Evolutionary conservation across 805 yeast genomes (phyloP).

Genomic region (Pachysolen tannophilus): DNA sequence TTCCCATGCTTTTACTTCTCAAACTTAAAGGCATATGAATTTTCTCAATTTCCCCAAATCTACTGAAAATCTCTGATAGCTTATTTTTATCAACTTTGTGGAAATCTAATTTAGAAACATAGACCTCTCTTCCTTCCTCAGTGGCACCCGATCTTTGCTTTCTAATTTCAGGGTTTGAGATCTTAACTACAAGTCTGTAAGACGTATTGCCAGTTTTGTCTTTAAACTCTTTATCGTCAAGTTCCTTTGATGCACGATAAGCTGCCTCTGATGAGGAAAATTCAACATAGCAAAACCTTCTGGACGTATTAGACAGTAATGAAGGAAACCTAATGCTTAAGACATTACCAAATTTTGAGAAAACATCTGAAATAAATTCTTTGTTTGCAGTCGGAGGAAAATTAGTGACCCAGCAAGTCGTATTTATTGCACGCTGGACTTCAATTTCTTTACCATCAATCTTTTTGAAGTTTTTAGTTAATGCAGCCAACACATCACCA

Average conservation of each 20-base stretch:
- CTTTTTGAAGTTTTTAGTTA: conserved; percentile 49
- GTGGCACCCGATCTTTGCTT: conserved; percentile 34
- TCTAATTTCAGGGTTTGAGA: conserved; percentile 50
- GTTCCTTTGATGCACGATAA: conserved; percentile 26
- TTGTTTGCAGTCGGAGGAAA: conserved; percentile 50
- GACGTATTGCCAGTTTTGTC: no score
- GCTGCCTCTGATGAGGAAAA: conserved; percentile 37
- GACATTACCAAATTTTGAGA: conserved; percentile 32
- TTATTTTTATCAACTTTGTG: conserved; percentile 27
- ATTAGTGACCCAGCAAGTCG: conserved; percentile 68
- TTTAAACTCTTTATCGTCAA: conserved; percentile 30
- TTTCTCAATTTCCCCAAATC: conserved; percentile 46
- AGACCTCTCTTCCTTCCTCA: conserved; percentile 49
- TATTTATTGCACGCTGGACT: conserved; percentile 36
- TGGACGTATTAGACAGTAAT: conserved; percentile 38
- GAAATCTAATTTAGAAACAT: conserved; percentile 45
- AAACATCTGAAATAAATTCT: conserved; percentile 29
- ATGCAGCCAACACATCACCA: conserved; percentile 43
- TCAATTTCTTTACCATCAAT: conserved; percentile 33
- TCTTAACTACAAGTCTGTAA: conserved; percentile 42
- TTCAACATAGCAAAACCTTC: conserved; percentile 74
- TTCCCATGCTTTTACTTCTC: conserved; percentile 22
- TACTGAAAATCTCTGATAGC: conserved; percentile 32
- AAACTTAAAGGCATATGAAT: conserved; percentile 39
- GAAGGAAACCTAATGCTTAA: conserved; percentile 59